Conservation (phyloP, 106 monocot genomes). For the Apostasia shenzhenica region DNA sequence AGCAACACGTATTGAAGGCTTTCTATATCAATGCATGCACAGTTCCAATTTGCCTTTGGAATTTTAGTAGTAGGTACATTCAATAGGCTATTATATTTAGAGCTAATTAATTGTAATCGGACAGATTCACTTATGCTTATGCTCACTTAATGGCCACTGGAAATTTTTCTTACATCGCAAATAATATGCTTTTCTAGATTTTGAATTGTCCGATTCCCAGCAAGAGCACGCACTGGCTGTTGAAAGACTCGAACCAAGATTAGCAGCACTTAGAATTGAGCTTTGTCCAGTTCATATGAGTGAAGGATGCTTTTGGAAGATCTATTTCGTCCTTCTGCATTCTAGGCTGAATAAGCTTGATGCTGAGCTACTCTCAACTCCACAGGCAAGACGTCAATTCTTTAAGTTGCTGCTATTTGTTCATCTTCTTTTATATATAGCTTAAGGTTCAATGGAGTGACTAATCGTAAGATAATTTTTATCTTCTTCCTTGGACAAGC, state of each 20-base stretch:
- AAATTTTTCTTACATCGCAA: too few species aligned
- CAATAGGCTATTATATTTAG: too few species aligned
- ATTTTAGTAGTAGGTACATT: too few species aligned
- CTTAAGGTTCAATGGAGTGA: neutral
- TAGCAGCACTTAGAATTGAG: slow-evolving; percentile 50
- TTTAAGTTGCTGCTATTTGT: neutral
- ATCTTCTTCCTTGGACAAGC: too few species aligned
- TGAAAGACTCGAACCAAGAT: slow-evolving; percentile 45
- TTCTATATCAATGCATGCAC: too few species aligned
- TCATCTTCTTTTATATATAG: neutral
- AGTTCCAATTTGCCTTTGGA: too few species aligned
- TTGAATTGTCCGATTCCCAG: slow-evolving; percentile 63
- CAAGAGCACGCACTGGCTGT: slow-evolving; percentile 61
- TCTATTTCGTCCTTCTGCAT: slow-evolving; percentile 72
- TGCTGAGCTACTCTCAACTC: slow-evolving; percentile 56
- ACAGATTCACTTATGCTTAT: too few species aligned
- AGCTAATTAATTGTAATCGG: too few species aligned
- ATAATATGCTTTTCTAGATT: slow-evolving; percentile 23
- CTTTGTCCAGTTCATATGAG: slow-evolving; percentile 69
- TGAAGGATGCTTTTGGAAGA: slow-evolving; percentile 69
- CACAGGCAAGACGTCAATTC: slow-evolving; percentile 29
- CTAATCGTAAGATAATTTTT: too few species aligned
- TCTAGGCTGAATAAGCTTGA: slow-evolving; percentile 57
- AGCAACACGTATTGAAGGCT: too few species aligned
- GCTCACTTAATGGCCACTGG: too few species aligned